Percentiles rank a stretch among this genome's conserved stretches.
These are phyloP conservation scores for Geranomyces michiganensis DNA, from an alignment of 192 early-diverging fungal species.

Conservation along the genomic window DNA sequence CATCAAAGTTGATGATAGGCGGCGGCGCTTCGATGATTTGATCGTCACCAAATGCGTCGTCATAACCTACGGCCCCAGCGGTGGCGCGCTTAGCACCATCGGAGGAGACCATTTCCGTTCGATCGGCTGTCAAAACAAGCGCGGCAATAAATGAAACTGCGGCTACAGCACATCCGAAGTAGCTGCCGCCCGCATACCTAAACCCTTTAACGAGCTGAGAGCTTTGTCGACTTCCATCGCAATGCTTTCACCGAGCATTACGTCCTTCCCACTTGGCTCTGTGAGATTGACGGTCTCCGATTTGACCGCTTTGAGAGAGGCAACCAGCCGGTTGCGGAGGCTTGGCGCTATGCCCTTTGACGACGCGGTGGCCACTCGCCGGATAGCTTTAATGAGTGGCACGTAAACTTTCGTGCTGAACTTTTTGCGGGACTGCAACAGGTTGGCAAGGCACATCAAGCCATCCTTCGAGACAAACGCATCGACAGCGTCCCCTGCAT, in stretches of 20 bases:
- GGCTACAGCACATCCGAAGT: too few species aligned
- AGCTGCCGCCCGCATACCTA: too few species aligned
- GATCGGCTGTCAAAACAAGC: too few species aligned
- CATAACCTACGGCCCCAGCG: neutral
- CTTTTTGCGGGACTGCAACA: neutral
- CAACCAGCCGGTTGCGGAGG: neutral
- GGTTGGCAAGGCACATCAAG: neutral
- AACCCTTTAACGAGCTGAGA: neutral
- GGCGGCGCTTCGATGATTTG: neutral
- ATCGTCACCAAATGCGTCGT: neutral
- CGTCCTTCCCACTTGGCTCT: neutral
- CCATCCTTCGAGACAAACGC: neutral
- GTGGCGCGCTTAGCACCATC: too few species aligned
- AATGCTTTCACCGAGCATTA: neutral
- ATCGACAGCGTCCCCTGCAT: conserved; percentile 2
- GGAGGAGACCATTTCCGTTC: too few species aligned
- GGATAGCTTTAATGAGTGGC: neutral
- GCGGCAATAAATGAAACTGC: too few species aligned
- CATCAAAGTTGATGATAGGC: conserved; percentile 5
- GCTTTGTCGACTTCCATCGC: neutral
- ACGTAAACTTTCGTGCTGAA: neutral
- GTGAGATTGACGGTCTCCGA: neutral
- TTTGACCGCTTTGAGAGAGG: neutral
- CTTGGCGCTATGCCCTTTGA: neutral
- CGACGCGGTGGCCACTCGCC: neutral